Evolutionary conservation across 2,329 filamentous ascomycete species (phyloP).

Genomic region (Aspergillus ochraceus): DNA sequence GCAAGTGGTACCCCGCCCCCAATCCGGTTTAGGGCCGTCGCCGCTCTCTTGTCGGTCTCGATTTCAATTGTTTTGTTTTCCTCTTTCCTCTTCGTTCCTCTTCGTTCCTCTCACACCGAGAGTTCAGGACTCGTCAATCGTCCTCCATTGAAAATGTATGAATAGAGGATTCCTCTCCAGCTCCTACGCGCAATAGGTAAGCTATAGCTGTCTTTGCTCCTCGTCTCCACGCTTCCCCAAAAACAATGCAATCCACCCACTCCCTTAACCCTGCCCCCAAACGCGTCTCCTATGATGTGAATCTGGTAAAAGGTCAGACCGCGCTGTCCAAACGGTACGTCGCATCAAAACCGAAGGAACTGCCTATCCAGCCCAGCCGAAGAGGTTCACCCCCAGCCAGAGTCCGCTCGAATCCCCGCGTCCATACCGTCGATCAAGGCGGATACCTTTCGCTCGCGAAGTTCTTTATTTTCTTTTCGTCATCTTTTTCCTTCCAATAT

Average conservation of each 20-base stretch:
- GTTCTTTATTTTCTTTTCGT: not conserved
- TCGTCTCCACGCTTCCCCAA: not conserved
- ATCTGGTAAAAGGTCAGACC: constrained; percentile 51
- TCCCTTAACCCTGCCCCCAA: not conserved
- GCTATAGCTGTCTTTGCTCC: not conserved
- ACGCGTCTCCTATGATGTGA: constrained; percentile 43
- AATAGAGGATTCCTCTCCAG: not conserved
- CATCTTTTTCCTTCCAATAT: constrained; percentile 6
- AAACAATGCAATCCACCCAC: too few species aligned
- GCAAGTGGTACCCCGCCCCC: constrained; percentile 18
- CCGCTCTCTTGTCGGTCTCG: not conserved
- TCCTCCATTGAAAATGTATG: not conserved
- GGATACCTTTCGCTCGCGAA: constrained; percentile 5
- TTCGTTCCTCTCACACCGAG: not conserved
- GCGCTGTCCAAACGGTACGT: constrained; percentile 13
- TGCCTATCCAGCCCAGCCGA: not conserved
- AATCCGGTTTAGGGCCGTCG: constrained; percentile 23
- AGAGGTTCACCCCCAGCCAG: not conserved
- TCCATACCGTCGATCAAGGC: not conserved
- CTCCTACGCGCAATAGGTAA: not conserved
- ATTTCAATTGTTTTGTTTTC: not conserved
- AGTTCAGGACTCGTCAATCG: not conserved
- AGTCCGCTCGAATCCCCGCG: not conserved
- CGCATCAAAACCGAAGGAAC: constrained; percentile 2
- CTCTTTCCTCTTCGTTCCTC: not conserved